These are phyloP conservation scores for Aurantiochytrium sp. DNA, from an alignment of 108 stramenopile genomes.

Conservation along the genomic window DNA sequence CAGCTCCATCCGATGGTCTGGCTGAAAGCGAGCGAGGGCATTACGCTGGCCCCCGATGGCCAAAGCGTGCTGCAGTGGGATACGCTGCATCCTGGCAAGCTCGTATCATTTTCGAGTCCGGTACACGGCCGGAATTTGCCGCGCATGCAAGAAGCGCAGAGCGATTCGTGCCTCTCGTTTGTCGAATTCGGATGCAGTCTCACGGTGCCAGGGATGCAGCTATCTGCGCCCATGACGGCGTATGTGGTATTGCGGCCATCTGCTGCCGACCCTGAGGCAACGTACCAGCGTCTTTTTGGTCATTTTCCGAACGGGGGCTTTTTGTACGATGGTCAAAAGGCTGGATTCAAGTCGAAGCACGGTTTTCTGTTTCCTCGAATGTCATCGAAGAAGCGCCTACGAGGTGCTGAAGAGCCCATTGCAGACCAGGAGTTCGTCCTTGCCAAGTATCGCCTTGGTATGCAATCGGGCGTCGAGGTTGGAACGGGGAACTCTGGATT, in stretches of 20 bases:
- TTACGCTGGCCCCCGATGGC: neutral
- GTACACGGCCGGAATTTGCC: neutral
- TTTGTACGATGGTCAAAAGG: neutral
- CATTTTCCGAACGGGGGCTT: conserved; percentile 16
- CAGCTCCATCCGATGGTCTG: neutral
- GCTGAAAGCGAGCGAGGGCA: neutral
- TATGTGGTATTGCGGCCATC: neutral
- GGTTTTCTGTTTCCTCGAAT: neutral
- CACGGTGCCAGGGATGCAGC: too few species aligned
- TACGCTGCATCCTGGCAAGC: neutral
- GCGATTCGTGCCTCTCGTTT: neutral
- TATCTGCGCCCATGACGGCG: neutral
- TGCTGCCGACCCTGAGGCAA: neutral
- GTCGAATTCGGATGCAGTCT: neutral
- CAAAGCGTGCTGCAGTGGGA: neutral
- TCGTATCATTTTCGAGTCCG: neutral
- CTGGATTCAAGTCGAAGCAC: neutral
- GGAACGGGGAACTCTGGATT: neutral
- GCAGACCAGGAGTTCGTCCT: neutral
- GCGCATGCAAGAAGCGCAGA: neutral
- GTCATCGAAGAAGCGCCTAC: neutral
- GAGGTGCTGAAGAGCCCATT: neutral
- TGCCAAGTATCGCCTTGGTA: neutral
- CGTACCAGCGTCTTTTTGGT: neutral
- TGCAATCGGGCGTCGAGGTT: neutral